Conservation (phyloP, 352 stramenopile species). For the Pythium biforme region DNA sequence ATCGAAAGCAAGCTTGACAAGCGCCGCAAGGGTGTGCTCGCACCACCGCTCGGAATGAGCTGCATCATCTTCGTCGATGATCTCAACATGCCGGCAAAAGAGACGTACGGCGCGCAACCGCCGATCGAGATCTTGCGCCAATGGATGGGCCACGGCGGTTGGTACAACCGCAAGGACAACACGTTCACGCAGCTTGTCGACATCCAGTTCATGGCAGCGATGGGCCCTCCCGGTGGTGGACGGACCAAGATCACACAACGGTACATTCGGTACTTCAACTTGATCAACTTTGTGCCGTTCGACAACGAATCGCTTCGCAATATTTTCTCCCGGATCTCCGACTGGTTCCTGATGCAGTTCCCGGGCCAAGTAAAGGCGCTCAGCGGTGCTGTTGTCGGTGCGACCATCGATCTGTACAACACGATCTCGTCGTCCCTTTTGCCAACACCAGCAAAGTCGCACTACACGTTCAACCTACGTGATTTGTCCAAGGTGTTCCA, state of each 20-base stretch:
- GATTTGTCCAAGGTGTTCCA: slow-evolving; percentile 94
- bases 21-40: slow-evolving; percentile 90
- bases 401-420: slow-evolving; percentile 93
- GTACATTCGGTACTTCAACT: slow-evolving; percentile 92
- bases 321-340: slow-evolving; percentile 90
- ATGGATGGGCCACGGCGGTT: slow-evolving; percentile 93
- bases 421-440: slow-evolving; percentile 87
- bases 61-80: slow-evolving; percentile 94
- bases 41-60: slow-evolving; percentile 86
- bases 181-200: slow-evolving; percentile 91
- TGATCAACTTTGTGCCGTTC: slow-evolving; percentile 93
- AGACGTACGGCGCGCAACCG: slow-evolving; percentile 92
- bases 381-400: slow-evolving; percentile 58
- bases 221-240: slow-evolving; percentile 91
- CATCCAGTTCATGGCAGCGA: slow-evolving; percentile 92
- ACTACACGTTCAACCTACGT: slow-evolving; percentile 95
- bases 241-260: slow-evolving; percentile 91
- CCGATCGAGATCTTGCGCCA: slow-evolving; percentile 92
- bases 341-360: slow-evolving; percentile 90
- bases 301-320: slow-evolving; percentile 80
- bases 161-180: slow-evolving; percentile 94
- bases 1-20: slow-evolving; percentile 95
- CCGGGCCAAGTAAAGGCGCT: slow-evolving; percentile 78
- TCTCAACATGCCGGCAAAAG: slow-evolving; percentile 94
- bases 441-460: slow-evolving; percentile 91